Evolutionary conservation across 2,329 filamentous ascomycete genomes (phyloP).

Genomic region (Aspergillus sp.): DNA sequence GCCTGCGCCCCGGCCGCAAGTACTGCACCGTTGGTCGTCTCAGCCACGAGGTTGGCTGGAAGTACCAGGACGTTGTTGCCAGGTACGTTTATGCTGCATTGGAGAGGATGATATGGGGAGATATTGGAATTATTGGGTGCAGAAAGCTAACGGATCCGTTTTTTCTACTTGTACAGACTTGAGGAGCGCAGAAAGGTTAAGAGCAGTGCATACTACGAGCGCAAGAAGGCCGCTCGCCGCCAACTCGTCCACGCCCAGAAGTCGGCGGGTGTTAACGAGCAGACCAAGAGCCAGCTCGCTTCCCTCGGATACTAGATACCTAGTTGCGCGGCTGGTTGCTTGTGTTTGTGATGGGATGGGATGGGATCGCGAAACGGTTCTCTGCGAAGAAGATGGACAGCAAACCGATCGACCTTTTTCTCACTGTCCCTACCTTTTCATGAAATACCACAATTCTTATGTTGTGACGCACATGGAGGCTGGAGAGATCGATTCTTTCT

Average conservation of each 20-base stretch:
- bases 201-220: slow-evolving; percentile 98
- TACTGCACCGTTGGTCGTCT: slow-evolving; percentile 99
- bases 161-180: slow-evolving; percentile 61
- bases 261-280: slow-evolving; percentile 80
- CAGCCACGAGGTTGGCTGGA: slow-evolving; percentile 99
- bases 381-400: slow-evolving; percentile 41
- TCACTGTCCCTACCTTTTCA: slow-evolving; percentile 33
- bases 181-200: slow-evolving; percentile 99
- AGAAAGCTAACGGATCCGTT: slow-evolving; percentile 23
- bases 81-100: slow-evolving; percentile 65
- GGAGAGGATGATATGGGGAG: slow-evolving; percentile 1
- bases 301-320: slow-evolving; percentile 81
- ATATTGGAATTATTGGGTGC: not conserved
- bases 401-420: slow-evolving; percentile 45
- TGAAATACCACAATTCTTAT: slow-evolving; percentile 37
- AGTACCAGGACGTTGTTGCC: slow-evolving; percentile 99
- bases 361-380: slow-evolving; percentile 43
- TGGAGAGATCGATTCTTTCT: slow-evolving; percentile 35
- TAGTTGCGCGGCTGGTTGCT: slow-evolving; percentile 42
- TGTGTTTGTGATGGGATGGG: slow-evolving; percentile 43
- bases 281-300: slow-evolving; percentile 86
- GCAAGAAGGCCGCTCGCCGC: slow-evolving; percentile 95
- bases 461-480: slow-evolving; percentile 40
- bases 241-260: slow-evolving; percentile 92
- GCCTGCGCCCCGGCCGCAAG: slow-evolving; percentile 98